These are phyloP conservation scores for Backusella liffmaniae DNA, from an alignment of 192 early-diverging fungal genomes.

Conservation along the genomic window DNA sequence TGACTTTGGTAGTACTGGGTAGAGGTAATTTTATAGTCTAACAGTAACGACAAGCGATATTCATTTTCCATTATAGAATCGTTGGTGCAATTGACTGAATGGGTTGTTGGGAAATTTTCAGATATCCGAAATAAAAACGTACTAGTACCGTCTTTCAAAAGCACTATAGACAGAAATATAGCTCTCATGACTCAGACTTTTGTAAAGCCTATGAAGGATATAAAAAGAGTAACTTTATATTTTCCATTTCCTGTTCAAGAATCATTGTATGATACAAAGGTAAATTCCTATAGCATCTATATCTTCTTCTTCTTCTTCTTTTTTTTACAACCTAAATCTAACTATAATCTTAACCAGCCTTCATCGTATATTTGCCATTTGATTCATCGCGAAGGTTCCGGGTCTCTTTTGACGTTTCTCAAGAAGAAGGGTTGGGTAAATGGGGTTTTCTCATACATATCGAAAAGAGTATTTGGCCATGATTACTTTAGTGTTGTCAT, in stretches of 20 bases:
- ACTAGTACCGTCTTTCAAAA: constrained; percentile 59
- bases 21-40: constrained; percentile 34
- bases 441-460: constrained; percentile 49
- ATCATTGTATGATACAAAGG: constrained; percentile 41
- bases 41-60: not conserved
- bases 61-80: constrained; percentile 51
- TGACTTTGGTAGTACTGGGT: constrained; percentile 84
- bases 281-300: constrained; percentile 1
- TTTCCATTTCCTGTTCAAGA: constrained; percentile 78
- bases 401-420: constrained; percentile 78
- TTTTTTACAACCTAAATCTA: not conserved
- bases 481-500: constrained; percentile 72
- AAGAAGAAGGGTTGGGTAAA: constrained; percentile 86
- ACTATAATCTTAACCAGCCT: constrained; percentile 44
- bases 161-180: constrained; percentile 61
- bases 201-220: constrained; percentile 69
- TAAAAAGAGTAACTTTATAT: constrained; percentile 61
- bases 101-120: constrained; percentile 79
- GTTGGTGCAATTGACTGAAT: constrained; percentile 70
- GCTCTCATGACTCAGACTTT: constrained; percentile 59
- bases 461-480: constrained; percentile 42
- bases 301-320: too few relatives aligned
- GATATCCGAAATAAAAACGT: constrained; percentile 67
- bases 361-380: constrained; percentile 74
- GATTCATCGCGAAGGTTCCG: constrained; percentile 80